These are phyloP conservation scores for Kazachstania kunashirensis DNA, from an alignment of 805 yeast species.

Conservation along the genomic window DNA sequence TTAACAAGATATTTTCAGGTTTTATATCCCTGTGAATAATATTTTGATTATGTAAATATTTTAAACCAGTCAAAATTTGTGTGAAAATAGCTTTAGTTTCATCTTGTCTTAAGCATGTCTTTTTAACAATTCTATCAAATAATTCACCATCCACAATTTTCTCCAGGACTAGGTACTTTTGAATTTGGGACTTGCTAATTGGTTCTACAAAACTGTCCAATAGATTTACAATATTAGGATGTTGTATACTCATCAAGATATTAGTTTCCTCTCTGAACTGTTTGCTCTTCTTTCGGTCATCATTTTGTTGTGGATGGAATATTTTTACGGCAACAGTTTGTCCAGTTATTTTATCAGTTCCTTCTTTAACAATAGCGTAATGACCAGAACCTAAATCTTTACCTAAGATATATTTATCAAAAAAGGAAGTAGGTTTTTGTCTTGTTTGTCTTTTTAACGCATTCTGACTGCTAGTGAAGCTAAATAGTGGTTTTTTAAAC, in stretches of 20 bases:
- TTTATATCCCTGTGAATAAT: slow-evolving; percentile 73
- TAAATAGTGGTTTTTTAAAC: slow-evolving; percentile 24
- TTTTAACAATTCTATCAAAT: slow-evolving; percentile 59
- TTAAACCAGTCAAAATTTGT: slow-evolving; percentile 57
- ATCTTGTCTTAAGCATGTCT: slow-evolving; percentile 48
- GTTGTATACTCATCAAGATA: slow-evolving; percentile 53
- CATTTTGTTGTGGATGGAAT: slow-evolving; percentile 46
- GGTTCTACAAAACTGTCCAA: slow-evolving; percentile 52
- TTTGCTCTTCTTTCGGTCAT: slow-evolving; percentile 32
- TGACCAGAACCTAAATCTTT: slow-evolving; percentile 65
- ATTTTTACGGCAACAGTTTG: slow-evolving; percentile 63
- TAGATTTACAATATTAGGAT: slow-evolving; percentile 60
- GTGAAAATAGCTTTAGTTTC: slow-evolving; percentile 56
- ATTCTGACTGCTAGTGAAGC: slow-evolving; percentile 19
- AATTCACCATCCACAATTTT: slow-evolving; percentile 68
- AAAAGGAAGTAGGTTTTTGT: slow-evolving; percentile 35
- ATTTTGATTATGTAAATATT: slow-evolving; percentile 56
- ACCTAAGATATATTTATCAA: slow-evolving; percentile 43
- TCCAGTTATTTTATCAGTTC: slow-evolving; percentile 47
- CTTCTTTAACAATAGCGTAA: slow-evolving; percentile 73
- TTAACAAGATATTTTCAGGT: slow-evolving; percentile 59
- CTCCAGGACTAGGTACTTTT: slow-evolving; percentile 55
- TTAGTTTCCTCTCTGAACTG: slow-evolving; percentile 57
- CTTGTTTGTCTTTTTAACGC: slow-evolving; percentile 8
- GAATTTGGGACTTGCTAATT: slow-evolving; percentile 34